Base-by-base conservation (phyloP, 441 rosid genomes). In the Flueggea neowawraea region DNA sequence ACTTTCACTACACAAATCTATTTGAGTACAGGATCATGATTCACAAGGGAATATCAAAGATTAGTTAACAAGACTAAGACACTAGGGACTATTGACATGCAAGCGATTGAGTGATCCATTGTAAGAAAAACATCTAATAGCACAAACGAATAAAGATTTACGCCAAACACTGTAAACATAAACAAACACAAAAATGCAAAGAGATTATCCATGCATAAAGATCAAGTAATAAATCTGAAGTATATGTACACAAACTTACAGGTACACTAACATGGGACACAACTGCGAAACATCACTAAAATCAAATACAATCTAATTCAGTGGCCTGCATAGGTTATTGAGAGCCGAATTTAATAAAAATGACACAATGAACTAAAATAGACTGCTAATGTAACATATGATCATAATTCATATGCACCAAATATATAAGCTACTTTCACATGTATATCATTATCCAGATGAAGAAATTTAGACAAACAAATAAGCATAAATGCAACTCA, bases 211-310 rank as follows among this genome's bases (percentile, higher is more conserved):
- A 4, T 47, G 50, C 14, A 47, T 14, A 47, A 43, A 6, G 5
- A 10, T 47, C 50, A 47, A 47, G 50, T 47, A 10, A 47, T 43
- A 47, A 10, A 69, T 65, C 44, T 32, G 16, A 64, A 36, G 48
- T 32, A 66, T 39, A 66, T 44, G 32, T 11, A 52, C 56, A 17
- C 57, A 49, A 61, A 79, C 85, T 83, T 76, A 77, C 78, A 60
- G 75, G 58, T 59, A 66, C 15, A 63, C 52, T 55, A 61, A 73
- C 54, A 73, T 31, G 54, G 53, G 63, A 61, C 58, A 67, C 14
- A 66, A 78, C 69, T 70, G 66, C 43, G 16, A 69, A 74, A 68
- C 54, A 69, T 61, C 62, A 77, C 48, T 61, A 80, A 69, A 32
- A 60, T 54, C 66, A 75, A 16, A 47, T 45, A 49, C 63, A 73